Conservation (phyloP, 1,284 basidiomycete genomes). For the Sporisorium iseilematis-ciliati region DNA sequence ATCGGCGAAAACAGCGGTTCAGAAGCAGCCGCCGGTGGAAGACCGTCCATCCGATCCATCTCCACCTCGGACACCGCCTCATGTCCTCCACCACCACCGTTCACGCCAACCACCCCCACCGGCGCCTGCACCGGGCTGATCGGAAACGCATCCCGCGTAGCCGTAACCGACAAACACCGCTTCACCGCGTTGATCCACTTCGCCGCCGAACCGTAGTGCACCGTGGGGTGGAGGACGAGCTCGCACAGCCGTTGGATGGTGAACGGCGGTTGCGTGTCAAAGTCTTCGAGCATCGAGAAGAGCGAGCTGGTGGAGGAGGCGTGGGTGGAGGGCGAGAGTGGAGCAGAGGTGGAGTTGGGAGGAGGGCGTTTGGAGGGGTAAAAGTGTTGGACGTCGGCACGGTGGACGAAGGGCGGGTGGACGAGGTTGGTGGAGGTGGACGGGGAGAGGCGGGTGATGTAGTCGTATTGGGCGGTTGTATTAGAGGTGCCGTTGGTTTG, state of each 20-base stretch:
- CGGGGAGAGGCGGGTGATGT: neutral
- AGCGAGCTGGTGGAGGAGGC: neutral
- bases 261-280: slow-evolving; percentile 57
- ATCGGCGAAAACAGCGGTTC: slow-evolving; percentile 52
- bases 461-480: slow-evolving; percentile 1
- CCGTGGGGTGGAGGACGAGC: slow-evolving; percentile 28
- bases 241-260: slow-evolving; percentile 58
- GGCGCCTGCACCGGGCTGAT: slow-evolving; percentile 35
- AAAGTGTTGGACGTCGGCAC: slow-evolving; percentile 34
- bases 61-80: slow-evolving; percentile 20
- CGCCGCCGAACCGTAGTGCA: slow-evolving; percentile 24
- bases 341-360: neutral
- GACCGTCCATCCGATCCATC: slow-evolving; percentile 41
- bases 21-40: slow-evolving; percentile 3
- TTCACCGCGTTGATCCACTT: slow-evolving; percentile 50
- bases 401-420: slow-evolving; percentile 14
- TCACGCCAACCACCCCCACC: neutral
- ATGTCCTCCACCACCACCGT: slow-evolving; percentile 6
- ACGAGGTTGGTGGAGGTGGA: neutral
- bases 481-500: neutral
- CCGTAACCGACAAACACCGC: slow-evolving; percentile 48
- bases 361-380: slow-evolving; percentile 31
- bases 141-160: slow-evolving; percentile 50
- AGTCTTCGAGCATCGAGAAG: slow-evolving; percentile 50
- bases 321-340: slow-evolving; percentile 7